Base-by-base conservation (phyloP, 2,329 filamentous ascomycete species). In the Tolypocladium tropicale region DNA sequence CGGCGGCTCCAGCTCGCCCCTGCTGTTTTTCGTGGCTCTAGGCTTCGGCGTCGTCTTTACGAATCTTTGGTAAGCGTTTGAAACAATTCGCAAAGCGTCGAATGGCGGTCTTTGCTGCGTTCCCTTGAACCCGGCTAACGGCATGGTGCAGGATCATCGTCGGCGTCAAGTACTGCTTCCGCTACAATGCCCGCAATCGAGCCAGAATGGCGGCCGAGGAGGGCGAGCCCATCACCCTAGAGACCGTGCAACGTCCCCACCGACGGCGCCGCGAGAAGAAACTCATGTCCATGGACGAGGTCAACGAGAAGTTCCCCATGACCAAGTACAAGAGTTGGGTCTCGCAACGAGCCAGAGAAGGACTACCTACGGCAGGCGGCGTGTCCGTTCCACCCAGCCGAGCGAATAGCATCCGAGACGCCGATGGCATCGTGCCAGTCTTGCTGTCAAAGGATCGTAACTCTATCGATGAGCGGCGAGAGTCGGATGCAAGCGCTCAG, bases 1-100 rank as follows among this genome's bases (percentile, higher is more conserved):
- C 37, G 57, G 61, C 32, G 68, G 70, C 46, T 69, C 69, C 32
- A 78, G 71, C 56, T 78, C 75, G 6, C 76, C 76, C 6, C 62
- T 78, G 23, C 68, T 78, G 6, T 97, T 97, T 76, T 96, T 97
- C 70, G 91, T 97, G 56, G 93, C 94, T 18, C 78, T 99, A 33
- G 94, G 94, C 5, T 97, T 99, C 66, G 94, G 94, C 64, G 94
- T 99, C 23, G 94, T 99, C 49, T 99, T 99, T 68, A 99, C 94
- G 53, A 99, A 99, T 72, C 76, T 99, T 72, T 99, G 94, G 94
- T 97, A 80, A 77, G 88, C 58, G 58, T 60, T 39, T 43, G 7
- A 18, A 48, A 28, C 10, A 9, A 18, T 21, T 25, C 18, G 2
- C 16, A 49, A 30, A 10, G 25, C 28, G 4, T 48, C 25, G 43